Base-by-base conservation (phyloP, 1,284 basidiomycete species). In the Cystobasidium slooffiae region DNA sequence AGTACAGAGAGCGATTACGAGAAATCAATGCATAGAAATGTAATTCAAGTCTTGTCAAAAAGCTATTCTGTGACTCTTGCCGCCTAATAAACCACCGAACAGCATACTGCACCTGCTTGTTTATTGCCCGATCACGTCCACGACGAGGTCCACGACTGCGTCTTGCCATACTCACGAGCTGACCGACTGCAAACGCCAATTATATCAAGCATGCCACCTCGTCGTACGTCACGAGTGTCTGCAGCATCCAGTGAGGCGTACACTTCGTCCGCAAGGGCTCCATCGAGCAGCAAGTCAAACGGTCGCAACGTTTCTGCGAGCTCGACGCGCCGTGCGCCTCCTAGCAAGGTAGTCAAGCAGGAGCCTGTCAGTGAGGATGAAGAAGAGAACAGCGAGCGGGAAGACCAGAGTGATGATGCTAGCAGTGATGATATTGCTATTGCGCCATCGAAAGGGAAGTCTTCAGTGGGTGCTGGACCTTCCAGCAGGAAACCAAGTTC, bases 291-390 rank as follows among this genome's bases (percentile, higher is more conserved):
- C 20, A 53, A 51, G 51, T 24, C 49, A 7, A 39, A 22, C 12
- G 44, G 44, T 49, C n/a, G 46, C 9, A n/a, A 22, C 53, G 22
- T 37, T 39, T 47, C 47, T 24, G n/a, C 47, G 47, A 67, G 47
- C 64, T 53, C 64, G 66, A 56, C 66, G 66, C 66, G 66, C 16
- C 66, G 18, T 20, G 37, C 31, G 49, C 52, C 31, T 22, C 56
- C 24, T 22, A 52, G 59, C 52, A 76, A 31, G 75, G 24, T 22
- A 55, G 74, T 52, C 37, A 69, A 76, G 44, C n/a, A 22, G 41
- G 75, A 76, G 58, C 66, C 68, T 7, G 58, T 66, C 16, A 74
- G 75, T 7, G 74, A 69, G 37, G 75, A 74, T n/a, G 55, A 68
- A 10, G 47, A 63, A 9, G 53, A 65, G 31, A 44, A 69, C 49